phyloP scores from a whole-genome alignment of 164 flowering plant genomes.

The Stephania yunnanensis region DNA sequence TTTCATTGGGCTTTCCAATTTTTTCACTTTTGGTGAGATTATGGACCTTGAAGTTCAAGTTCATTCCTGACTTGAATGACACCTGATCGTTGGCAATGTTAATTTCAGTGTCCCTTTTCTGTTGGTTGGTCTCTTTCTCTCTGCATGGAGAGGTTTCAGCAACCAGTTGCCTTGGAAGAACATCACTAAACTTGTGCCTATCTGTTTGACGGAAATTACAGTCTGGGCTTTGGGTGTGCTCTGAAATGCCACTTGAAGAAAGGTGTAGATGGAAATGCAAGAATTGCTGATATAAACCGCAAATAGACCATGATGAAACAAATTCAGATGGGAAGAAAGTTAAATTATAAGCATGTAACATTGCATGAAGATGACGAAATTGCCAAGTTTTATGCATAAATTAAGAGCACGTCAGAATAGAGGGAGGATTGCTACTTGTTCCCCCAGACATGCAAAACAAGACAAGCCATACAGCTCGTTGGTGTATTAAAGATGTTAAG shows the following conservation, averaged over 20 bases:
- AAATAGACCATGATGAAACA: background rate
- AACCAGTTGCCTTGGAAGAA: slow-evolving; percentile 7
- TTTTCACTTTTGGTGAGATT: slow-evolving; percentile 5
- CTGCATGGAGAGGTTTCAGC: slow-evolving; percentile 15
- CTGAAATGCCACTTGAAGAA: slow-evolving; percentile 38
- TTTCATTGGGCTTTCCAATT: slow-evolving; percentile 17
- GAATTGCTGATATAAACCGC: slow-evolving; percentile 28
- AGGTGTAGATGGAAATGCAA: slow-evolving; percentile 50
- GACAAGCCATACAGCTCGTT: background rate
- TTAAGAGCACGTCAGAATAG: background rate
- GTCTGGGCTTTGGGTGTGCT: slow-evolving; percentile 17
- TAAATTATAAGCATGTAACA: background rate
- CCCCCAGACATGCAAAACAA: background rate
- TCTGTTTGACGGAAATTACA: slow-evolving; percentile 18
- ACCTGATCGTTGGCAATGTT: slow-evolving; percentile 4
- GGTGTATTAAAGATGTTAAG: background rate
- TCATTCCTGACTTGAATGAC: slow-evolving; percentile 9
- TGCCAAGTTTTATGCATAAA: background rate
- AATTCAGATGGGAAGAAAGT: background rate
- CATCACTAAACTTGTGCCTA: slow-evolving; percentile 9
- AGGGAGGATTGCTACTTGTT: background rate
- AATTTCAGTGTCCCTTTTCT: slow-evolving; percentile 8
- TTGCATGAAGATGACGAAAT: background rate
- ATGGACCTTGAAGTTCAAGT: slow-evolving; percentile 7
- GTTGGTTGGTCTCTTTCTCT: slow-evolving; percentile 8